phyloP scores from a whole-genome alignment of 78 protist species.

The Anaeramoeba flamelloides region DNA sequence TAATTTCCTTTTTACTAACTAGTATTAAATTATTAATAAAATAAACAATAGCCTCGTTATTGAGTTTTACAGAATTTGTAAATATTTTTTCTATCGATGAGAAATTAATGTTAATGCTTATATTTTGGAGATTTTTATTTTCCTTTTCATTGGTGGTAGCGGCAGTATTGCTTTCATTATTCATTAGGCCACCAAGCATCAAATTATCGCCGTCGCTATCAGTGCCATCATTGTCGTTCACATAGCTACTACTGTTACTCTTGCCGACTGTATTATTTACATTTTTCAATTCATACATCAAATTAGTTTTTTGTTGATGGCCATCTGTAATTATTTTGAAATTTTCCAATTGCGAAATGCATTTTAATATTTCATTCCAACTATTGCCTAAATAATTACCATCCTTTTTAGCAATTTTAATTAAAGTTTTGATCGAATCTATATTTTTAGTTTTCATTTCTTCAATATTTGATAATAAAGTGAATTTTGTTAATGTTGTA shows the following conservation, averaged over 20 bases:
- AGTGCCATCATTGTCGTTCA: too few species aligned
- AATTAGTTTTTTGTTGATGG: neutral
- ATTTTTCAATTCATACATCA: neutral
- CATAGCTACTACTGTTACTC: too few species aligned
- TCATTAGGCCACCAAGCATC: too few species aligned
- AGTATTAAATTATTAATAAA: neutral
- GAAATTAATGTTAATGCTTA: neutral
- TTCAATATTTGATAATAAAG: constrained; percentile 27
- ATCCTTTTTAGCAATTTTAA: constrained; percentile 41
- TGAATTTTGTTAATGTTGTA: constrained; percentile 61
- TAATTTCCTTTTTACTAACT: neutral
- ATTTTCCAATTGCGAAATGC: neutral
- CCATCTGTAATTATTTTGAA: neutral
- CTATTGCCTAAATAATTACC: neutral
- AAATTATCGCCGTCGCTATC: too few species aligned
- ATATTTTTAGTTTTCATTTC: constrained; percentile 60
- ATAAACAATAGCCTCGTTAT: neutral
- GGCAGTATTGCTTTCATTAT: too few species aligned
- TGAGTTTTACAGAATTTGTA: neutral
- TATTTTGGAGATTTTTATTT: neutral
- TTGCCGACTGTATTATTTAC: too few species aligned
- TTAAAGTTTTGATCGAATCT: constrained; percentile 46
- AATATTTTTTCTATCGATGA: neutral
- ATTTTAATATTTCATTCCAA: neutral
- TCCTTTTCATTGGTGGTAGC: neutral